phyloP scores from a whole-genome alignment of 2,329 filamentous ascomycete genomes.

The Hypoxylon sp. region DNA sequence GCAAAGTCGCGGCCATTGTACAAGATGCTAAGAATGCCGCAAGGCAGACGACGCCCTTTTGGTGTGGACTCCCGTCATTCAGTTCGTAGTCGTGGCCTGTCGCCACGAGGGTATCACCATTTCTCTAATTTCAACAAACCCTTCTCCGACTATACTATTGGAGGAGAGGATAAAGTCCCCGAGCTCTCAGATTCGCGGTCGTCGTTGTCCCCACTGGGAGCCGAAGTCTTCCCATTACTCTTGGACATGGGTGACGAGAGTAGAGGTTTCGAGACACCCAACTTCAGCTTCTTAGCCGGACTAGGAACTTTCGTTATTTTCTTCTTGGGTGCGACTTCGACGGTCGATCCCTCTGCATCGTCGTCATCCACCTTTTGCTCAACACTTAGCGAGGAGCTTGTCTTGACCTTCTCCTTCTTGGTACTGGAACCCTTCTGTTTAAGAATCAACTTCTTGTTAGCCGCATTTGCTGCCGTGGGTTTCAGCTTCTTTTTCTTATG shows the following conservation, averaged over 20 bases:
- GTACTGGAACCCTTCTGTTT: slow-evolving; percentile 61
- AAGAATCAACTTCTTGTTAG: slow-evolving; percentile 69
- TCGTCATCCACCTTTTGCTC: slow-evolving; percentile 60
- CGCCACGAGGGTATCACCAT: slow-evolving; percentile 19
- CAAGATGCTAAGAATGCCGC: slow-evolving; percentile 37
- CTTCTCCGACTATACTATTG: slow-evolving; percentile 47
- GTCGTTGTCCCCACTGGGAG: slow-evolving; percentile 47
- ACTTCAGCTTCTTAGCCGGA: slow-evolving; percentile 61
- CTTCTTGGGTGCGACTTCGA: slow-evolving; percentile 60
- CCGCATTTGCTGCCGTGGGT: slow-evolving; percentile 54
- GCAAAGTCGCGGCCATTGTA: slow-evolving; percentile 47
- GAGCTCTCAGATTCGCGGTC: slow-evolving; percentile 69
- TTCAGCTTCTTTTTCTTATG: slow-evolving; percentile 72
- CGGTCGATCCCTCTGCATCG: slow-evolving; percentile 55
- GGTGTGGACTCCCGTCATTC: slow-evolving; percentile 13
- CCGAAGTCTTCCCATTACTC: slow-evolving; percentile 60
- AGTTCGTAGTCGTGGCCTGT: slow-evolving; percentile 13
- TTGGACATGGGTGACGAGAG: slow-evolving; percentile 63
- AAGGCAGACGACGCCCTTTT: slow-evolving; percentile 14
- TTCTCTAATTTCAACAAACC: slow-evolving; percentile 11
- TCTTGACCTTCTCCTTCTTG: slow-evolving; percentile 69
- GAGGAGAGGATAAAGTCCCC: slow-evolving; percentile 67
- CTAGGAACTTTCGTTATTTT: slow-evolving; percentile 56
- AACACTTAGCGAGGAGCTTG: slow-evolving; percentile 62
- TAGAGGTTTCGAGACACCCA: slow-evolving; percentile 59